Conservation (phyloP, 73 alveolate genomes). For the Blepharisma stoltei region DNA sequence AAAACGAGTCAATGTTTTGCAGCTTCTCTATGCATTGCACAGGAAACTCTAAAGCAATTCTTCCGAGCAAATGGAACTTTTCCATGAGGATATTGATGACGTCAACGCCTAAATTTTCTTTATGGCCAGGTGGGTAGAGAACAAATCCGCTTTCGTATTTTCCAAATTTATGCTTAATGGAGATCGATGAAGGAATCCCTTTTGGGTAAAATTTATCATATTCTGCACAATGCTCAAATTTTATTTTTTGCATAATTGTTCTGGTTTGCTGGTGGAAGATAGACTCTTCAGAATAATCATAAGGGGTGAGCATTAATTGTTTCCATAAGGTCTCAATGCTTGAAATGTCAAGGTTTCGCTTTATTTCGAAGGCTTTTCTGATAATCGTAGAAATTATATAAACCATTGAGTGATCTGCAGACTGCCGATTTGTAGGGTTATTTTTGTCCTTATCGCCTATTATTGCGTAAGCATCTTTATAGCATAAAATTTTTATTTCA, state of each 20-base stretch:
- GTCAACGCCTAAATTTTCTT: too few species aligned
- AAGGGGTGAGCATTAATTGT: slow-evolving; percentile 68
- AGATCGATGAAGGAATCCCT: slow-evolving; percentile 77
- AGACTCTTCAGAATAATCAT: slow-evolving; percentile 62
- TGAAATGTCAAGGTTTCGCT: slow-evolving; percentile 34
- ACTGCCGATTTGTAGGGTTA: slow-evolving; percentile 73
- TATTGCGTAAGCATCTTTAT: slow-evolving; percentile 95
- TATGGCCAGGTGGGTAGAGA: slow-evolving; percentile 87
- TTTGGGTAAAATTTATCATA: slow-evolving; percentile 78
- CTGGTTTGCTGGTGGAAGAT: slow-evolving; percentile 48
- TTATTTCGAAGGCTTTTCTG: slow-evolving; percentile 66
- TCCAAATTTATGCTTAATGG: slow-evolving; percentile 48
- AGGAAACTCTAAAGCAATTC: too few species aligned
- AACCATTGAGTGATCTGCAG: slow-evolving; percentile 93
- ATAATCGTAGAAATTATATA: slow-evolving; percentile 63
- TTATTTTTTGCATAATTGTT: slow-evolving; percentile 47
- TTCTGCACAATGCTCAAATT: slow-evolving; percentile 76
- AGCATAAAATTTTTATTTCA: slow-evolving; percentile 75
- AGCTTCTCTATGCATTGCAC: too few species aligned
- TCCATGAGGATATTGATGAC: too few species aligned
- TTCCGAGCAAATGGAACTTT: too few species aligned
- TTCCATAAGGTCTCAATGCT: slow-evolving; percentile 70
- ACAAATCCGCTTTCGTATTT: slow-evolving; percentile 60
- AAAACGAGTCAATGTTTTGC: too few species aligned
- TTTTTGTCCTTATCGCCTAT: slow-evolving; percentile 95